Base-by-base conservation (phyloP, 176 grass and related monocot genomes). In the Triticum monococcum region DNA sequence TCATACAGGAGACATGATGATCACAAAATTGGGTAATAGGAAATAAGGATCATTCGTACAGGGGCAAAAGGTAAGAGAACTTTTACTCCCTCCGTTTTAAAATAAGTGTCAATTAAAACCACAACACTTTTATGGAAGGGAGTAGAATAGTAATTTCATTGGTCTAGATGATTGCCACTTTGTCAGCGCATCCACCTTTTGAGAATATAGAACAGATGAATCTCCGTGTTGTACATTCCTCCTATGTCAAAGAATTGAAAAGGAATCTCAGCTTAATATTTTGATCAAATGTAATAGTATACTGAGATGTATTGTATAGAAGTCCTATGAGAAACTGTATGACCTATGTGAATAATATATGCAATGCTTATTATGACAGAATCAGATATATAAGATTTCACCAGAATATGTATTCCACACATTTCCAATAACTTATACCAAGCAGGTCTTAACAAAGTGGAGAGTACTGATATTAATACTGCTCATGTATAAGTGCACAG, bases 231-330 rank as follows among this genome's bases (percentile, higher is more conserved):
- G n/a, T n/a, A n/a, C n/a, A 56, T 89, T 92, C 75, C 62, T 92
- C 83, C 94, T n/a, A 78, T 80, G 79, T 37, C 68, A 1, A 91
- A 84, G 36, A 68, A 31, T 80, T 73, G 33, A 12, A 31, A 60
- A 81, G 50, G 22, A 74, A 36, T 22, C 26, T 20, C 33, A 10
- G 3, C 54, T 56, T 37, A 22, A 7, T 67, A 33, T 9, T 70
- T 88, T 71, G 20, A 41, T 48, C 26, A 10, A 62, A 80, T 11
- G 35, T 36, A 68, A 54, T 59, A n/a, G 43, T 56, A 83, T 4
- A 54, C 57, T 71, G 33, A 72, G 31, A 33, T 80, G 45, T 80
- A 13, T 22, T 75, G 14, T 20, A 60, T 2, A 67, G 41, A 40
- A 41, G 71, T 74, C 11, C 17, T 3, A 12, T 65, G 12, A 81